Evolutionary conservation across 768 basidiomycete species (phyloP).

Genomic region (Hygrocybe coccinea): DNA sequence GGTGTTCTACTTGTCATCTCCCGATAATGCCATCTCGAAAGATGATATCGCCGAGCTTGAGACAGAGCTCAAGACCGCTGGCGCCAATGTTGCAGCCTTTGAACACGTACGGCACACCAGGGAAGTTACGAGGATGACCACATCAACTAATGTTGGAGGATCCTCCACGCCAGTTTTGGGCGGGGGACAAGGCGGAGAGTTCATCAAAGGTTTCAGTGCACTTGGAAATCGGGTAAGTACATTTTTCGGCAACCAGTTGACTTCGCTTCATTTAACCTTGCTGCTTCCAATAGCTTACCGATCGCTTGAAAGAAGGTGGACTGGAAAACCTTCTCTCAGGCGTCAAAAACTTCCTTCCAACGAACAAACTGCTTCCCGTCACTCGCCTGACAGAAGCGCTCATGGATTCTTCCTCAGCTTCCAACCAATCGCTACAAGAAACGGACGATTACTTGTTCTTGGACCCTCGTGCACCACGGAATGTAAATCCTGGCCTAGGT

Average conservation of each 20-base stretch:
- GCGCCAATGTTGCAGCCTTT: conserved; percentile 77
- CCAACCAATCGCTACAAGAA: conserved; percentile 90
- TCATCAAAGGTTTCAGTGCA: conserved; percentile 91
- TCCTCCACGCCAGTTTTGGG: conserved; percentile 63
- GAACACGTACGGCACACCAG: conserved; percentile 89
- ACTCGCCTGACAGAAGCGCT: conserved; percentile 92
- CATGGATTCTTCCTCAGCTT: conserved; percentile 94
- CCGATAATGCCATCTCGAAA: conserved; percentile 74
- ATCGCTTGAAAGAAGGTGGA: conserved; percentile 91
- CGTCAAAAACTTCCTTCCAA: conserved; percentile 95
- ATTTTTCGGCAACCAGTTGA: neutral
- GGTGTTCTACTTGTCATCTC: conserved; percentile 89
- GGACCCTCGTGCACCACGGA: conserved; percentile 79
- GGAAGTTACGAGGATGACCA: conserved; percentile 90
- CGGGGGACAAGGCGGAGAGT: conserved; percentile 62
- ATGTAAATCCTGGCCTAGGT: conserved; percentile 45
- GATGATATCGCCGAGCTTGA: conserved; percentile 88
- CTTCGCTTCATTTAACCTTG: neutral
- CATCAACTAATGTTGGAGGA: conserved; percentile 52
- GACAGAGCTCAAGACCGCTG: conserved; percentile 75
- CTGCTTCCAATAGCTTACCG: conserved; percentile 61
- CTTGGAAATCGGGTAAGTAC: conserved; percentile 76
- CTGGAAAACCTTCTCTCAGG: conserved; percentile 95
- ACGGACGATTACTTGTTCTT: conserved; percentile 95
- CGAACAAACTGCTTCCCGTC: conserved; percentile 87